These are phyloP conservation scores for Penicillium subrubescens DNA, from an alignment of 495 filamentous ascomycete species.

Conservation along the genomic window DNA sequence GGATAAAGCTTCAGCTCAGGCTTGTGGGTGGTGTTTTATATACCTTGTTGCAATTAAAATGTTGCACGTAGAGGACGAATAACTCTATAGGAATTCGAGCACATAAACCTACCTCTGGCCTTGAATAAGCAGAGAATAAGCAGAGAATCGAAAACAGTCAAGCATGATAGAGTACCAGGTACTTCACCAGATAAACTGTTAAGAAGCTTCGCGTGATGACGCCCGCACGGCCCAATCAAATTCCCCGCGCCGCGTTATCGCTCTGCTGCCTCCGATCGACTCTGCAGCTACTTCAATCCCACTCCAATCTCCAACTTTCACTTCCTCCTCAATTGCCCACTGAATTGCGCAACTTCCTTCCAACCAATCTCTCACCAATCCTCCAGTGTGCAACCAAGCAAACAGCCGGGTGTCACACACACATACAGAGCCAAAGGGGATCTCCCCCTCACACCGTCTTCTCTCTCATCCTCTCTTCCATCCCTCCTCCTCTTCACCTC, in stretches of 20 bases:
- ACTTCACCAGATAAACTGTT: too few relatives aligned
- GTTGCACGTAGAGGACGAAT: too few relatives aligned
- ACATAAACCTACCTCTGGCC: too few relatives aligned
- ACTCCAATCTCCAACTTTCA: background rate
- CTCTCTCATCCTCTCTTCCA: background rate
- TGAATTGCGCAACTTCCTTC: background rate
- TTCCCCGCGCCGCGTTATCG: slow-evolving; percentile 31
- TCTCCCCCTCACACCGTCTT: slow-evolving; percentile 17
- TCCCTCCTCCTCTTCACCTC: background rate
- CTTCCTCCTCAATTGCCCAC: background rate
- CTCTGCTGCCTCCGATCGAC: slow-evolving; percentile 24
- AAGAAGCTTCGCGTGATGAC: background rate
- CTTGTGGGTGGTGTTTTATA: too few relatives aligned
- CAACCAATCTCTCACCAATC: background rate
- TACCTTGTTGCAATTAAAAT: too few relatives aligned
- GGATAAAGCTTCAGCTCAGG: too few relatives aligned
- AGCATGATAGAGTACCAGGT: too few relatives aligned
- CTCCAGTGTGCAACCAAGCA: slow-evolving; percentile 7
- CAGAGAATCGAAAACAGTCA: too few relatives aligned
- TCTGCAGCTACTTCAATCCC: background rate
- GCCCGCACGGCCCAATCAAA: slow-evolving; percentile 17
- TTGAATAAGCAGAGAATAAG: too few relatives aligned
- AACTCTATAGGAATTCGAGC: too few relatives aligned
- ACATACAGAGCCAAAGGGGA: slow-evolving; percentile 11
- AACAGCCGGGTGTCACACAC: slow-evolving; percentile 23